Evolutionary conservation across 2,329 filamentous ascomycete species (phyloP).

Genomic region (Calonectria pteridis): DNA sequence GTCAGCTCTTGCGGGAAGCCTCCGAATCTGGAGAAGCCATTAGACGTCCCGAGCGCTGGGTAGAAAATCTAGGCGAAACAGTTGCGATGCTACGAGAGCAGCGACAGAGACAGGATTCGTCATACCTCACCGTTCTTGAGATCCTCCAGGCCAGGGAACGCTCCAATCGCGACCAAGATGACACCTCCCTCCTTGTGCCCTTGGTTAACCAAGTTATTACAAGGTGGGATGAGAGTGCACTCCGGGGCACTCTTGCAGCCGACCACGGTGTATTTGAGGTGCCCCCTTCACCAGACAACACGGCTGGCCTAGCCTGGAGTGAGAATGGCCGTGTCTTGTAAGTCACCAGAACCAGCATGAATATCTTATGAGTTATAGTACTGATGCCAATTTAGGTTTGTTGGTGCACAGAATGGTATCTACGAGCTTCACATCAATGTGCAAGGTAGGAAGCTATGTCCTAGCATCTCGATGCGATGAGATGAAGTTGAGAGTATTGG

Average conservation of each 20-base stretch:
- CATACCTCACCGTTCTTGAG: constrained; percentile 53
- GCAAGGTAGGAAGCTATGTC: constrained; percentile 69
- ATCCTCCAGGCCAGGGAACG: constrained; percentile 53
- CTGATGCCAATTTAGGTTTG: constrained; percentile 60
- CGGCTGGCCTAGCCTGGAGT: constrained; percentile 73
- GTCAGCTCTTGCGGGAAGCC: constrained; percentile 49
- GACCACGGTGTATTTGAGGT: constrained; percentile 58
- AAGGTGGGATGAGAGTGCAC: constrained; percentile 54
- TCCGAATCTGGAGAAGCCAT: constrained; percentile 32
- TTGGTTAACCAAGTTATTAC: constrained; percentile 54
- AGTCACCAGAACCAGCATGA: constrained; percentile 45
- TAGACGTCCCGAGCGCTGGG: constrained; percentile 48
- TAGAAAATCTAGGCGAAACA: constrained; percentile 52
- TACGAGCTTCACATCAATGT: constrained; percentile 80
- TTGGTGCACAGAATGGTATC: constrained; percentile 78
- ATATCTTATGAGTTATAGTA: background rate
- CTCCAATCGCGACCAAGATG: constrained; percentile 50
- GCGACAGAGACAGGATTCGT: constrained; percentile 51
- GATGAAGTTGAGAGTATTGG: background rate
- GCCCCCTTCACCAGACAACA: constrained; percentile 66
- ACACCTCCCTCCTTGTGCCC: constrained; percentile 52
- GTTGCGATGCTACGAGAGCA: constrained; percentile 52
- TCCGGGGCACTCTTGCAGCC: constrained; percentile 46
- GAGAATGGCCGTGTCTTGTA: constrained; percentile 71
- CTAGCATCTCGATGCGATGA: constrained; percentile 67